Evolutionary conservation across 257 asterid species (phyloP).

Genomic region (Rauvolfia tetraphylla): DNA sequence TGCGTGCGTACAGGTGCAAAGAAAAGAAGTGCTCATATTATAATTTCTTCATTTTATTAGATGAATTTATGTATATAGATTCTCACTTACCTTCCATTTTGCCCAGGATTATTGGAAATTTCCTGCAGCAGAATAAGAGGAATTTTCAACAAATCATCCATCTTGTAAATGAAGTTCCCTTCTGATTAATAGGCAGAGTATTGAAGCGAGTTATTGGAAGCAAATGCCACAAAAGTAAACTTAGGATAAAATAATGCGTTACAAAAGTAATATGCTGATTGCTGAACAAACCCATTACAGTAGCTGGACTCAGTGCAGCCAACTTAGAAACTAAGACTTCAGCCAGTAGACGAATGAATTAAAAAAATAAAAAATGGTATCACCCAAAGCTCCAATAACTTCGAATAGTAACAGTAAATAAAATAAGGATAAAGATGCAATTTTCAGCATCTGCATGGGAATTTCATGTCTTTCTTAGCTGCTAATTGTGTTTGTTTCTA

Average conservation of each 20-base stretch:
- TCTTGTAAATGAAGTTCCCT: too few relatives aligned
- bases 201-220: not conserved
- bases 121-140: constrained; percentile 13
- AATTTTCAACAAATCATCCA: not conserved
- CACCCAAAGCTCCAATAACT: too few relatives aligned
- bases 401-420: too few relatives aligned
- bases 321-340: not conserved
- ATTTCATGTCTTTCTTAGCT: too few relatives aligned
- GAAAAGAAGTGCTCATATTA: too few relatives aligned
- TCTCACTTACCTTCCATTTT: constrained; percentile 12
- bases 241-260: not conserved
- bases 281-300: not conserved
- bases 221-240: not conserved
- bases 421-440: too few relatives aligned
- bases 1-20: too few relatives aligned
- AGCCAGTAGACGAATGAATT: too few relatives aligned
- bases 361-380: not conserved
- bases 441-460: too few relatives aligned
- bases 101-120: not conserved
- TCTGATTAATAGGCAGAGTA: too few relatives aligned
- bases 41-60: not conserved
- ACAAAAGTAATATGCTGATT: too few relatives aligned
- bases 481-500: too few relatives aligned
- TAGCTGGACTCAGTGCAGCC: not conserved
- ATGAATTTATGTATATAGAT: not conserved